Evolutionary conservation across 2,329 filamentous ascomycete species (phyloP), one percentile per base, ranked within the genome.

Genomic region (Aureobasidium sp.): DNA sequence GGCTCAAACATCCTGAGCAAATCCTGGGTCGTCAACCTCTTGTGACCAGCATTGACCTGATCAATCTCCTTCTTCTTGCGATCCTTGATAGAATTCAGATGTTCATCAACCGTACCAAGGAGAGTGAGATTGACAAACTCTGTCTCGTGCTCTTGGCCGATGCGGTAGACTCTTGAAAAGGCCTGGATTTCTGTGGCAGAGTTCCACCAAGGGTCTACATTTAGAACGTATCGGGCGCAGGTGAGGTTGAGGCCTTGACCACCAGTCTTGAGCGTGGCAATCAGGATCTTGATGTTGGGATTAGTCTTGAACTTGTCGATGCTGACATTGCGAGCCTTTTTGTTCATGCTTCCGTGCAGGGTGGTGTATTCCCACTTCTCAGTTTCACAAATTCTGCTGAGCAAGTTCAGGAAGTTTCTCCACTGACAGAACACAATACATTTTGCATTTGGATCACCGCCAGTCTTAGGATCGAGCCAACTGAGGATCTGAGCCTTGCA

Each of bases 351-450:
- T 7, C 89, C 88, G 36, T 83, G 78, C 50, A 86, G 85, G 74
- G 79, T 76, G n/a, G 81, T 72, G 66, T 76, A 79, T 0, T 66
- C 69, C 87, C 87, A 90, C 0, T 72, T 69, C 67, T 89, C 84
- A 2, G 76, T 71, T 1, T 77, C 36, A 71, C 86, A 90, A 45
- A 90, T 78, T 1, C 77, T 79, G 0, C 69, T 73, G 3, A 91
- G 70, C 23, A 90, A 84, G 0, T 78, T 72, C 8, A 88, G 80
- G 70, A 89, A 84, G 3, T 81, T 76, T 2, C 86, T 74, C 67
- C 88, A 91, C 69, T 91, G 87, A 0, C 84, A 87, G 69, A 89
- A 91, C 53, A 91, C 76, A 66, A 87, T 87, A 53, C 31, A 90
- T 82, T 74, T 91, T 91, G 47, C 82, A 81, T 78, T 60, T 0